phyloP scores from a whole-genome alignment of 23 red algal genomes.

The Cyanidium caldarium region DNA sequence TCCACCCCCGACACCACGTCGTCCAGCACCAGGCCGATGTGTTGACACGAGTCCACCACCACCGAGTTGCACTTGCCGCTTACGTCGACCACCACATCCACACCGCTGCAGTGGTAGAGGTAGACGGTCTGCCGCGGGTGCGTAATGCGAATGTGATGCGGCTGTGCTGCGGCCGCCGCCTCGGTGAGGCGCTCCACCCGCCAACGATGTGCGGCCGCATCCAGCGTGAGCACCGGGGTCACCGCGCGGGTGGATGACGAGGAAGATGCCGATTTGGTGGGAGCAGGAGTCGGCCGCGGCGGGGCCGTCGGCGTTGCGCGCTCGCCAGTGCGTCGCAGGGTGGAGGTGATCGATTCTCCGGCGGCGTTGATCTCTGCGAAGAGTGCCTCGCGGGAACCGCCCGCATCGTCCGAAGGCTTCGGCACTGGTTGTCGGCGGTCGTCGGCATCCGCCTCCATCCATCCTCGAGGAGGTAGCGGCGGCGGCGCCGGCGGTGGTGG shows the following conservation, averaged over 20 bases:
- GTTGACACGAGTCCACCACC: neutral
- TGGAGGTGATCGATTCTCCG: neutral
- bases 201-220: neutral
- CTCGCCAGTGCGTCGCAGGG: neutral
- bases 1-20: neutral
- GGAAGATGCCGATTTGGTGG: neutral
- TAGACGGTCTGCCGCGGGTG: conserved; percentile 3
- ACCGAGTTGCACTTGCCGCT: neutral
- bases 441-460: neutral
- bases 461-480: neutral
- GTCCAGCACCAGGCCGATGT: neutral
- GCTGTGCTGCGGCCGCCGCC: neutral
- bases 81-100: neutral
- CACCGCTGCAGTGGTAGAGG: neutral
- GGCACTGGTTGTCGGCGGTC: neutral
- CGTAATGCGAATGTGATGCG: neutral
- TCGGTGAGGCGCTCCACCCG: neutral
- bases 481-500: neutral
- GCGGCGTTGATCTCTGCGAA: neutral
- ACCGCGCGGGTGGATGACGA: neutral
- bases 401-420: neutral
- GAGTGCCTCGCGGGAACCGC: too few species aligned
- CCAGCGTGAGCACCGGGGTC: neutral
- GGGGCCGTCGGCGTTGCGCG: neutral
- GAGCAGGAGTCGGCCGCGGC: neutral